Base-by-base conservation (phyloP, 495 filamentous ascomycete genomes). In the Aspergillus steynii region DNA sequence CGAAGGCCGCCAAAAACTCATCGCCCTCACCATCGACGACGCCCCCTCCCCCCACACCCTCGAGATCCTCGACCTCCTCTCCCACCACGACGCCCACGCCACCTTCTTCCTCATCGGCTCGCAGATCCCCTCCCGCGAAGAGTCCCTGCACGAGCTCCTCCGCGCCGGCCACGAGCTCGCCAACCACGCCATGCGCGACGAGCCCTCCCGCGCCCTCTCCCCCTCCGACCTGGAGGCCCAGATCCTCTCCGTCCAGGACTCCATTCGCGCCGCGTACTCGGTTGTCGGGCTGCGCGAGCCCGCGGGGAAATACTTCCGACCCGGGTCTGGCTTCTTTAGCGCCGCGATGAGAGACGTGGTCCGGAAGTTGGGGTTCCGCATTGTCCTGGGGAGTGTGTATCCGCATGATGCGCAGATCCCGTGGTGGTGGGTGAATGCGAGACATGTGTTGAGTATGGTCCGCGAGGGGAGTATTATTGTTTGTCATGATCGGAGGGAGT, bases 171-270 rank as follows among this genome's bases (percentile, higher is more conserved):
- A 88, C 65, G 90, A 93, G 70, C 78, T 93, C 9, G 92, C 83
- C 49, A 96, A 96, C 72, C 92, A 96, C 71, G 92, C 88, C 4
- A 92, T 93, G 90, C 79, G 82, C 68, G 91, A 96, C 74, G 90
- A 94, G 74, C 85, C 90, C 4, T 86, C 85, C 28, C 75, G 83
- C 56, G 72, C 68, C 6, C 60, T 83, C 14, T 69, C 65, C 50
- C 63, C 80, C 28, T 67, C 61, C 5, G 63, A 65, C 2, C 70
- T 84, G 10, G 50, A 58, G 4, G 70, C 69, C 3, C 74, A 83
- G 58, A 78, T 85, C 12, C 60, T 50, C 7, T 55, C 64, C 2
- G 78, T 83, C 12, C 74, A 84, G 56, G 54, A 53, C 0, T 73
- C 80, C 60, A 87, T 93, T 48, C 66, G 72, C 31, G 70, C 65